Conservation (phyloP, 257 asterid genomes). For the Oldenlandia corymbosa region DNA sequence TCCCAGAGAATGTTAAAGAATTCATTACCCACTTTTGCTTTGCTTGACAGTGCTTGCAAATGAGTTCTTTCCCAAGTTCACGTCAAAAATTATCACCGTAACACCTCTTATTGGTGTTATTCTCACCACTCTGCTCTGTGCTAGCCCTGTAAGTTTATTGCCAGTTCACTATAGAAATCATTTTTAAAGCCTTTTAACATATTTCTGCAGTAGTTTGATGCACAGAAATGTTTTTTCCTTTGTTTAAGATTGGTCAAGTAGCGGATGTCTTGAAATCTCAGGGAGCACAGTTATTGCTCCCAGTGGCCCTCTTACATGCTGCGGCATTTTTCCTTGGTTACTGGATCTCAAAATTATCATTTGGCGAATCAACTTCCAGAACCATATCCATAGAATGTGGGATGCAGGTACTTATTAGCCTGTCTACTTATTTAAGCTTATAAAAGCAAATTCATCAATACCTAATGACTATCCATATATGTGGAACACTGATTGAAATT, state of each 20-base stretch:
- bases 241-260: slow-evolving; percentile 84
- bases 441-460: not conserved
- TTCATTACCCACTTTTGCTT: slow-evolving; percentile 7
- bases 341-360: slow-evolving; percentile 66
- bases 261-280: slow-evolving; percentile 83
- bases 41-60: slow-evolving; percentile 66
- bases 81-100: slow-evolving; percentile 66
- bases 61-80: slow-evolving; percentile 87
- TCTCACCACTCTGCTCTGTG: slow-evolving; percentile 92
- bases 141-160: slow-evolving; percentile 77
- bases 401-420: slow-evolving; percentile 65
- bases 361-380: slow-evolving; percentile 97
- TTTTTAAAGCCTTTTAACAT: not conserved
- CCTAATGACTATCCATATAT: too few species aligned
- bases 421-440: not conserved
- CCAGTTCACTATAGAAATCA: not conserved
- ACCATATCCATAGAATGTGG: slow-evolving; percentile 97
- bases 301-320: slow-evolving; percentile 79
- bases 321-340: slow-evolving; percentile 87
- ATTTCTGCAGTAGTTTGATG: not conserved
- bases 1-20: not conserved
- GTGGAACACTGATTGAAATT: not conserved
- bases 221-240: slow-evolving; percentile 8
- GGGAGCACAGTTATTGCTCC: slow-evolving; percentile 74
- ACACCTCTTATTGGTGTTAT: slow-evolving; percentile 89